Evolutionary conservation across 75 land plant genomes (phyloP), one percentile per base, ranked within the genome.

Genomic region (Larix kaempferi): DNA sequence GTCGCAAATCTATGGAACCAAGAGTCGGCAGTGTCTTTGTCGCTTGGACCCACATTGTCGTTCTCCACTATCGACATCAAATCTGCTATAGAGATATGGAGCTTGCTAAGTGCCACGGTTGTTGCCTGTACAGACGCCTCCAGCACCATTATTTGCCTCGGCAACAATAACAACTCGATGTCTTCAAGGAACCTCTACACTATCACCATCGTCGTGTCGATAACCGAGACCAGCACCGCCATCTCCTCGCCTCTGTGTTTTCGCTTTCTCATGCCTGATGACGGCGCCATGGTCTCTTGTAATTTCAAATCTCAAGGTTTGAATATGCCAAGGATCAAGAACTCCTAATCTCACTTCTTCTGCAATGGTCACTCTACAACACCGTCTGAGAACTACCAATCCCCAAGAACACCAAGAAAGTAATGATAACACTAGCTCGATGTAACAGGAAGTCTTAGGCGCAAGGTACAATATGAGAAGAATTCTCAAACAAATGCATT

Each of bases 71-170:
- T 15, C 13, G 74, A 65, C 23, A 65, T 33, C 13, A 58, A 57
- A 3, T 73, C 75, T 14, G 75, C 75, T 17, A 55, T 5, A 33
- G 79, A 73, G 73, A 74, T 41, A 49, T 80, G 79, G 78, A 81
- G 80, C 77, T 77, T 77, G 80, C 87, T 64, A 56, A 87, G 83
- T 35, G 89, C 86, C 15, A 26, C 15, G 71, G 79, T 74, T 49
- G 84, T 59, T 71, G 89, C 86, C 74, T 73, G 85, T 65, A 89
- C 69, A 57, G 80, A 85, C 73, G 89, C 85, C 67, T 89, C 80
- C 25, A 91, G 78, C 78, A 88, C 63, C 62, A 82, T 79, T 73
- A 82, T 75, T 73, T 88, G 92, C 77, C 82, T 77, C 29, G 90
- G 90, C 58, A 71, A 84, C 74, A 91, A 83, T 60, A 75, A 57